Evolutionary conservation across 2,329 filamentous ascomycete genomes (phyloP).

Genomic region (Colletotrichum sp.): DNA sequence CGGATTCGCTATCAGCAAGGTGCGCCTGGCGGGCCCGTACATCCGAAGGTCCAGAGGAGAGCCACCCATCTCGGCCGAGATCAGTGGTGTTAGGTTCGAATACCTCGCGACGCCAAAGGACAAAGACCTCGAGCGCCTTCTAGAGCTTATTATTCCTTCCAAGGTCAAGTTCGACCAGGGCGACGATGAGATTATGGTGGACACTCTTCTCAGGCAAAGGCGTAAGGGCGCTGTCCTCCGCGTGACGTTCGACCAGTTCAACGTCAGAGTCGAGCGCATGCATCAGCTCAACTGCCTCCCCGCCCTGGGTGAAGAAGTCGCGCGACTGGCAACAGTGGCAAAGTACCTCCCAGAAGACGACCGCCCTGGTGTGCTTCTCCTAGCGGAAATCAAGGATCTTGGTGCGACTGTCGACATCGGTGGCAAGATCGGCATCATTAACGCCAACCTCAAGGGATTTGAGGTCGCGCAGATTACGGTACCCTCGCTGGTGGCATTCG

Average conservation of each 20-base stretch:
- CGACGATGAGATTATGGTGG: slow-evolving; percentile 93
- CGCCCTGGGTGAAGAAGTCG: slow-evolving; percentile 77
- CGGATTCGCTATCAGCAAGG: slow-evolving; percentile 75
- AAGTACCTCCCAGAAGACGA: slow-evolving; percentile 98
- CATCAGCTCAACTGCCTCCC: slow-evolving; percentile 72
- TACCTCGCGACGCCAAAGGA: slow-evolving; percentile 78
- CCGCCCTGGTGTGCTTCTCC: slow-evolving; percentile 82
- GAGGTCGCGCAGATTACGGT: slow-evolving; percentile 84
- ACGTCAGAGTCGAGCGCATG: slow-evolving; percentile 66
- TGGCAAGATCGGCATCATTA: slow-evolving; percentile 69
- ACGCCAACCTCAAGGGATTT: slow-evolving; percentile 63
- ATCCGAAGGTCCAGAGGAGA: slow-evolving; percentile 55
- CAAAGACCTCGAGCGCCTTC: slow-evolving; percentile 78
- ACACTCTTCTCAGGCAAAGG: slow-evolving; percentile 86
- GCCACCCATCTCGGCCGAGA: slow-evolving; percentile 65
- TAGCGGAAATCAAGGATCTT: slow-evolving; percentile 70
- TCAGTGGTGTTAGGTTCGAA: slow-evolving; percentile 73
- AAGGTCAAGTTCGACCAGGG: slow-evolving; percentile 85
- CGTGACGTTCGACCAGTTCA: slow-evolving; percentile 68
- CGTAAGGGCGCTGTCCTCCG: slow-evolving; percentile 85
- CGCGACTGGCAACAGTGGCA: slow-evolving; percentile 82
- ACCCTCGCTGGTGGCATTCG: slow-evolving; percentile 82
- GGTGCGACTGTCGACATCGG: slow-evolving; percentile 68
- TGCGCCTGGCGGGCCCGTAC: slow-evolving; percentile 77
- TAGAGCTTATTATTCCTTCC: slow-evolving; percentile 89